A percentile compares a stretch with the other conserved stretches of the same genome.
Evolutionary conservation across 306 rosid genomes (phyloP).

Genomic region (Trichosanthes truncata): DNA sequence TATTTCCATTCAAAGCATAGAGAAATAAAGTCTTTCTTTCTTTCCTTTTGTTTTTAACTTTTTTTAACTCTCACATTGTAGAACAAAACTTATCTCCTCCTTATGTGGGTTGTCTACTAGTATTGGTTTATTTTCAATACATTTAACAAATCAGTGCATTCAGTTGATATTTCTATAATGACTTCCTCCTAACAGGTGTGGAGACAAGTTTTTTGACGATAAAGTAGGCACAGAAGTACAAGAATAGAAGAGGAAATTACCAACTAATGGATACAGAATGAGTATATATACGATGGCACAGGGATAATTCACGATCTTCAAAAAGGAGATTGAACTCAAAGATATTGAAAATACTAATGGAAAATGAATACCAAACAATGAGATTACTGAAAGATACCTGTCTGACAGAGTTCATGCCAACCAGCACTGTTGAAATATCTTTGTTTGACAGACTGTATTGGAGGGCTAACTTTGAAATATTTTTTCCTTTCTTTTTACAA

Average conservation of each 20-base stretch:
- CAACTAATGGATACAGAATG: neutral
- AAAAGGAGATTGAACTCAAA: neutral
- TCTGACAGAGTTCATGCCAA: constrained; percentile 70
- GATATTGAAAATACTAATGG: neutral
- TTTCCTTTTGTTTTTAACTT: too few relatives aligned
- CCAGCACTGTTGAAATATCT: constrained; percentile 79
- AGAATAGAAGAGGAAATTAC: neutral
- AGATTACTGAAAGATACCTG: constrained; percentile 39
- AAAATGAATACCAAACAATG: neutral
- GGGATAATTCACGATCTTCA: neutral
- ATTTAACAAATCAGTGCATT: neutral
- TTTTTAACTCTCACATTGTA: too few relatives aligned
- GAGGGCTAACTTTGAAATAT: constrained; percentile 77
- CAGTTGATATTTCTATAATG: neutral
- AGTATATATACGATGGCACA: neutral
- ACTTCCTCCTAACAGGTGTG: too few relatives aligned
- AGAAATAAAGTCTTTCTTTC: too few relatives aligned
- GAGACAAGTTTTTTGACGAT: neutral
- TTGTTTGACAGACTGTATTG: constrained; percentile 90
- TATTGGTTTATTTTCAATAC: neutral
- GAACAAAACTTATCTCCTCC: too few relatives aligned
- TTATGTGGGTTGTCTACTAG: too few relatives aligned
- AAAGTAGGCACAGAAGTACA: neutral
- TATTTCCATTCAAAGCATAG: neutral
- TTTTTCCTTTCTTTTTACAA: constrained; percentile 71